phyloP scores from a whole-genome alignment of 805 yeast species.

The Starmerella etchellsii region DNA sequence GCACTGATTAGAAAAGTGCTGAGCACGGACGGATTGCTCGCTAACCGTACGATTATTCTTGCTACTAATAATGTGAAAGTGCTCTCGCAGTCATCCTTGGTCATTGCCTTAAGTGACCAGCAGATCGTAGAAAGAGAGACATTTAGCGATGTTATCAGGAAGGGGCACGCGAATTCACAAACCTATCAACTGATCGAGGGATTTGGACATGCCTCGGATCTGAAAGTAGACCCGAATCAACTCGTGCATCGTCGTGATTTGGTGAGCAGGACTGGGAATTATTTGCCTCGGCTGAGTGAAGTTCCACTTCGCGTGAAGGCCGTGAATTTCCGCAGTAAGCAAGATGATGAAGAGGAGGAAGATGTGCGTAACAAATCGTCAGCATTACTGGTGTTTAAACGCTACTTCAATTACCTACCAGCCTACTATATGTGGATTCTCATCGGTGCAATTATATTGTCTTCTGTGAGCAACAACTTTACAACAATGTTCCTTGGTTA shows the following conservation, averaged over 20 bases:
- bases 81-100: constrained; percentile 56
- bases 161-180: constrained; percentile 5
- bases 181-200: constrained; percentile 23
- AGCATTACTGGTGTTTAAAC: constrained; percentile 18
- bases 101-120: constrained; percentile 50
- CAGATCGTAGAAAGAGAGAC: constrained; percentile 22
- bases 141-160: background rate
- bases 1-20: constrained; percentile 63
- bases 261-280: background rate
- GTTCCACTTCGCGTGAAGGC: constrained; percentile 5
- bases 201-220: constrained; percentile 57
- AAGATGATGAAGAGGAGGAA: constrained; percentile 25
- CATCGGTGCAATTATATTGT: constrained; percentile 23
- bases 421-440: constrained; percentile 34
- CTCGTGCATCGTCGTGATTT: constrained; percentile 34
- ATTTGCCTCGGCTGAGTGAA: background rate
- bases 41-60: constrained; percentile 56
- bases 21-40: constrained; percentile 65
- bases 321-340: constrained; percentile 13
- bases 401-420: constrained; percentile 22
- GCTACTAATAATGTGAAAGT: constrained; percentile 84
- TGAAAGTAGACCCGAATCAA: constrained; percentile 57
- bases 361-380: constrained; percentile 14
- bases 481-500: constrained; percentile 19
- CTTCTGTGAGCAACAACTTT: constrained; percentile 19